A percentile compares a stretch with the other conserved stretches of the same genome.
These are phyloP conservation scores for Cercospora sp. DNA, from an alignment of 2,329 filamentous ascomycete genomes.

Conservation along the genomic window DNA sequence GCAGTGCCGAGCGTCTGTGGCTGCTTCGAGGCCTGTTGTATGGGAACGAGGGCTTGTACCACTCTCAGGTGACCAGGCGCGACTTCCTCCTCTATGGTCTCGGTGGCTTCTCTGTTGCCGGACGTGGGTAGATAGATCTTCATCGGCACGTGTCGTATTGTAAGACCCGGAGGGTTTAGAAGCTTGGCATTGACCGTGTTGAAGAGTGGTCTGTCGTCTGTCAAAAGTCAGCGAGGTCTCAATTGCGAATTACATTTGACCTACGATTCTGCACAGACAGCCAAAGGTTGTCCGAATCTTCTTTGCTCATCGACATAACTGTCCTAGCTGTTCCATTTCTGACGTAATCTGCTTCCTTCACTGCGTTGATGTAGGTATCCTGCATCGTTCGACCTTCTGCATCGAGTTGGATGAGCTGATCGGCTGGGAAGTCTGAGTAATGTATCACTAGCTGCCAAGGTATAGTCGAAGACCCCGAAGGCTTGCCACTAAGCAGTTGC, in stretches of 20 bases:
- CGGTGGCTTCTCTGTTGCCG: slow-evolving; percentile 41
- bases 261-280: slow-evolving; percentile 71
- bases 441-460: slow-evolving; percentile 67
- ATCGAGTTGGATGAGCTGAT: slow-evolving; percentile 61
- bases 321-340: slow-evolving; percentile 85
- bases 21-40: slow-evolving; percentile 48
- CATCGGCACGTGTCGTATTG: slow-evolving; percentile 80
- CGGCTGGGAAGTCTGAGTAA: slow-evolving; percentile 59
- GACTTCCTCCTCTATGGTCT: slow-evolving; percentile 38
- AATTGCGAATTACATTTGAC: slow-evolving; percentile 28
- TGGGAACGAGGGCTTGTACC: slow-evolving; percentile 73
- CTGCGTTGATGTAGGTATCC: slow-evolving; percentile 68
- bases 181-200: slow-evolving; percentile 73
- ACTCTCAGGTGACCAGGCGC: slow-evolving; percentile 47
- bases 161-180: slow-evolving; percentile 68
- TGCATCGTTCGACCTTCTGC: slow-evolving; percentile 57
- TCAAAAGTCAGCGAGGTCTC: slow-evolving; percentile 9
- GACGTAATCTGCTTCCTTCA: slow-evolving; percentile 81
- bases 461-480: slow-evolving; percentile 36
- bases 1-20: slow-evolving; percentile 73
- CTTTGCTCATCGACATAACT: slow-evolving; percentile 85
- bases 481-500: slow-evolving; percentile 17
- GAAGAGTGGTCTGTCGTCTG: slow-evolving; percentile 73
- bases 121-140: slow-evolving; percentile 75
- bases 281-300: slow-evolving; percentile 82